Evolutionary conservation across 257 asterid genomes (phyloP).

Genomic region (Scutellaria minor): DNA sequence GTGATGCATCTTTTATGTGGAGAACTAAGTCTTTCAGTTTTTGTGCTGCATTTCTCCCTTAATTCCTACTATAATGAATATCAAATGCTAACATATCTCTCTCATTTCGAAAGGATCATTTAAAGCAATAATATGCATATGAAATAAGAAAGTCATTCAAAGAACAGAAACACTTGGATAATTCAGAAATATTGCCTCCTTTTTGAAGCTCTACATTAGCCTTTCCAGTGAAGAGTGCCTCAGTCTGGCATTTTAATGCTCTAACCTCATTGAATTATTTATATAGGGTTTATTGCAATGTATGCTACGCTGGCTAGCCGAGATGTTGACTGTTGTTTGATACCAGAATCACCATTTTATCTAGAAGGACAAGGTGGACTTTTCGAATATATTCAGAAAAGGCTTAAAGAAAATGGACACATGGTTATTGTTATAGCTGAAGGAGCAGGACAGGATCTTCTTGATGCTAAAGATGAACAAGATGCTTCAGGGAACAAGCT

Average conservation of each 20-base stretch:
- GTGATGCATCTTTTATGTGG: too few species aligned
- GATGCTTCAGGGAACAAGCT: constrained; percentile 80
- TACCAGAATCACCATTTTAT: constrained; percentile 73
- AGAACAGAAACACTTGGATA: constrained; percentile 19
- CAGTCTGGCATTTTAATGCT: constrained; percentile 18
- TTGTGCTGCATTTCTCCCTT: constrained; percentile 27
- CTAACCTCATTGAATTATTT: constrained; percentile 29
- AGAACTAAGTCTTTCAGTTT: neutral
- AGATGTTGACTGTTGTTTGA: constrained; percentile 81
- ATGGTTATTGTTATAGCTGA: constrained; percentile 80
- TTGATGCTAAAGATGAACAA: constrained; percentile 51
- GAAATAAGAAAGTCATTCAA: neutral
- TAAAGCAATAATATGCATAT: constrained; percentile 3
- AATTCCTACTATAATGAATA: constrained; percentile 5
- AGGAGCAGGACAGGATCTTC: constrained; percentile 82
- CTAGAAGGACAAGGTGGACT: constrained; percentile 75
- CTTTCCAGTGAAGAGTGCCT: constrained; percentile 8
- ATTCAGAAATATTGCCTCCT: neutral
- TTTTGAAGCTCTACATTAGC: constrained; percentile 21
- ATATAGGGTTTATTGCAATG: constrained; percentile 74
- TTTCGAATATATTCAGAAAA: constrained; percentile 54
- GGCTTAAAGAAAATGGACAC: constrained; percentile 73
- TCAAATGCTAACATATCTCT: neutral
- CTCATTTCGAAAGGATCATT: neutral
- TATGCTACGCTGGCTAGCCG: constrained; percentile 81